Percentiles rank a stretch among this genome's conserved stretches.
These are phyloP conservation scores for Sporodiniella umbellata DNA, from an alignment of 371 early-diverging fungal species.

Conservation along the genomic window DNA sequence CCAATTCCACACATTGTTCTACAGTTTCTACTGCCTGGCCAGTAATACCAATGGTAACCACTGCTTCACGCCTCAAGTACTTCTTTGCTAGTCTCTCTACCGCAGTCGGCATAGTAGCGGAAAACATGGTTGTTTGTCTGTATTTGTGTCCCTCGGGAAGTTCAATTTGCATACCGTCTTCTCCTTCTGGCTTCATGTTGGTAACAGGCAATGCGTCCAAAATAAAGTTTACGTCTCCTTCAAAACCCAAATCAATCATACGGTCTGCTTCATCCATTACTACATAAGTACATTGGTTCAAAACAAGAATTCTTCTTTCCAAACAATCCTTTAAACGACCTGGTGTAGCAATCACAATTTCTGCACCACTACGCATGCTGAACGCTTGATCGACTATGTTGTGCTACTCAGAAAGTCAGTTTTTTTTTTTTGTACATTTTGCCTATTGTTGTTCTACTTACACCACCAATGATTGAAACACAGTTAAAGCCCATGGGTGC, in stretches of 20 bases:
- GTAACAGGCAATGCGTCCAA: conserved; percentile 90
- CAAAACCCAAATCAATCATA: conserved; percentile 98
- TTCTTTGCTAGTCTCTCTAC: conserved; percentile 93
- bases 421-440: background rate
- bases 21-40: conserved; percentile 96
- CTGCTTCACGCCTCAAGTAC: conserved; percentile 91
- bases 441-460: conserved; percentile 26
- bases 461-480: conserved; percentile 93
- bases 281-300: conserved; percentile 86
- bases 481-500: conserved; percentile 76
- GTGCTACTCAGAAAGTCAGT: conserved; percentile 44
- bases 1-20: conserved; percentile 93
- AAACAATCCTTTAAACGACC: conserved; percentile 92
- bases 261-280: conserved; percentile 99
- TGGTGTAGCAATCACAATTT: conserved; percentile 97
- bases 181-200: conserved; percentile 84
- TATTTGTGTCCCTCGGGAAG: conserved; percentile 52
- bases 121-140: conserved; percentile 99
- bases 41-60: conserved; percentile 96
- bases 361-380: conserved; percentile 82
- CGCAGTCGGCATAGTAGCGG: conserved; percentile 98
- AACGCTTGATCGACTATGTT: conserved; percentile 83
- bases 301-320: conserved; percentile 78
- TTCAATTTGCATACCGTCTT: conserved; percentile 41
- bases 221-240: conserved; percentile 92